Percentiles rank a stretch among this genome's conserved stretches.
Evolutionary conservation across 257 asterid genomes (phyloP).

Genomic region (Solanum arcanum): DNA sequence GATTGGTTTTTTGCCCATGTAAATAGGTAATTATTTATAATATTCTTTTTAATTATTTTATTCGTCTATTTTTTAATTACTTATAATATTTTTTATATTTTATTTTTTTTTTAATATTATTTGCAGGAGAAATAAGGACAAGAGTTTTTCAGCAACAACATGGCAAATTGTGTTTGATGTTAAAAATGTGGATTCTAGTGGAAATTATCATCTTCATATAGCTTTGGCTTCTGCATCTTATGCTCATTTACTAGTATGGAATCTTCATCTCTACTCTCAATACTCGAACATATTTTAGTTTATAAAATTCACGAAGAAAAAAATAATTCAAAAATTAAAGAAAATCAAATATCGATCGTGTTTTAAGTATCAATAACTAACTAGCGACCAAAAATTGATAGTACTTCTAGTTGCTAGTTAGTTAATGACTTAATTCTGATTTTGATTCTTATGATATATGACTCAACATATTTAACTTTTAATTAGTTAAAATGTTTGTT

Average conservation of each 20-base stretch:
- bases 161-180: slow-evolving; percentile 50
- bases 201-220: slow-evolving; percentile 37
- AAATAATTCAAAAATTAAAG: not conserved
- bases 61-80: not conserved
- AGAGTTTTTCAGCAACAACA: slow-evolving; percentile 27
- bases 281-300: not conserved
- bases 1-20: slow-evolving; percentile 40
- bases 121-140: slow-evolving; percentile 21
- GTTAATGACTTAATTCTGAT: not conserved
- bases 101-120: not conserved
- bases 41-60: not conserved
- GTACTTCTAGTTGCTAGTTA: not conserved
- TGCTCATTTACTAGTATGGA: slow-evolving; percentile 39
- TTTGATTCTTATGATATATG: not conserved
- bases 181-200: slow-evolving; percentile 8
- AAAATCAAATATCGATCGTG: not conserved
- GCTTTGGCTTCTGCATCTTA: slow-evolving; percentile 67
- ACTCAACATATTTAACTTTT: not conserved
- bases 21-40: not conserved
- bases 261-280: not conserved
- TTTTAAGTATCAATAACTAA: not conserved
- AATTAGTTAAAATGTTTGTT: not conserved
- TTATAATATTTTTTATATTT: not conserved
- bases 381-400: too few species aligned
- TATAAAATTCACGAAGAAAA: not conserved